Base-by-base conservation (phyloP, 2,329 filamentous ascomycete species). In the Trichophyton verrucosum region DNA sequence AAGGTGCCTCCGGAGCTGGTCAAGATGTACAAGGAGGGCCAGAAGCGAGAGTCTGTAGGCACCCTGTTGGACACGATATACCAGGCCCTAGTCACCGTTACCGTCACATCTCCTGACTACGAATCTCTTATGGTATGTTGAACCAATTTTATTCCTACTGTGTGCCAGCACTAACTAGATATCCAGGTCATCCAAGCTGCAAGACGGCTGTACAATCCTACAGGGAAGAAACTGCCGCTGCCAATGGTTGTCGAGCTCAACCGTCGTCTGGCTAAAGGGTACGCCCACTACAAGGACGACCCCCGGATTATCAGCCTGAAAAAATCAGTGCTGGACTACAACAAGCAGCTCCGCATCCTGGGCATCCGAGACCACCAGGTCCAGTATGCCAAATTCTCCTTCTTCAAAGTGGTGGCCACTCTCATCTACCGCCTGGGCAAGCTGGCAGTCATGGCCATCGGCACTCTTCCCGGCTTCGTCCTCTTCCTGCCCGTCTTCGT, bases 191-290 rank as follows among this genome's bases (percentile, higher is more conserved):
- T 97, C 62, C 94, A 97, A 81, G 91, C 92, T 42, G 92, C 91
- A 5, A 84, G 94, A 64, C 85, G 94, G 57, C 80, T 99, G 30
- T 99, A 99, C 76, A 96, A 95, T 70, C 89, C 91, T 9, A 94
- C 90, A 57, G 90, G 91, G 67, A 96, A 92, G 77, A 96, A 95
- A 73, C 81, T 97, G 42, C 92, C 92, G 5, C 81, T 97, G 22
- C 90, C 92, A 0, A 88, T 92, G 70, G 89, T 97, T 8, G 89
- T 97, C 36, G 94, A 99, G 76, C 83, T 99, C 58, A 97, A 97
- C 75, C 83, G 92, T 58, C 86, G 92, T 40, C 81, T 99, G 4
- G 88, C 95, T 61, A 87, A 92, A 73, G 92, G 92, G 27, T 99
- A 96, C 71, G 89, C 88, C 60, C 86, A 88, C 61, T 96, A 92